Percentiles rank a stretch among this genome's conserved stretches.
phyloP scores from a whole-genome alignment of 208 protist species.

The Leishmania mexicana region DNA sequence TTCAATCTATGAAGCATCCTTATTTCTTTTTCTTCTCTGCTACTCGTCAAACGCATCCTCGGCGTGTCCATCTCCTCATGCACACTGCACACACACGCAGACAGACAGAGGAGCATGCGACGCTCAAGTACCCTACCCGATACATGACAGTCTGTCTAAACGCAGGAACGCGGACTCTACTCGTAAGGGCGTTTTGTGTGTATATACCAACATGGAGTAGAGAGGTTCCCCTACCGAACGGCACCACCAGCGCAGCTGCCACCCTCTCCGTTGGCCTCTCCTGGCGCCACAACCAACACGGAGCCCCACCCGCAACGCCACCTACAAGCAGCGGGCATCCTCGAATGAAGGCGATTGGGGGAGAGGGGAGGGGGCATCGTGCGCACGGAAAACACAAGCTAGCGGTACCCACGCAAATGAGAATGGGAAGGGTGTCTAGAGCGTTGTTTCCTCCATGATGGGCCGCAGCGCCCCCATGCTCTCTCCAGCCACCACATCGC shows the following conservation, averaged over 20 bases:
- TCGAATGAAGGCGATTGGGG: neutral
- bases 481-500: constrained; percentile 88
- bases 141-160: neutral
- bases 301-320: neutral
- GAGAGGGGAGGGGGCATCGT: neutral
- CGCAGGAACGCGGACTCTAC: neutral
- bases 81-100: neutral
- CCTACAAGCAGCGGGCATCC: neutral
- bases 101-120: neutral
- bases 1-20: neutral
- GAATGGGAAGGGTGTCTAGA: constrained; percentile 16
- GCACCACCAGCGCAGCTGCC: neutral
- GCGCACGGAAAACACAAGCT: neutral
- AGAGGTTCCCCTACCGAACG: neutral
- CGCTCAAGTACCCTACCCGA: neutral
- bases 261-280: neutral
- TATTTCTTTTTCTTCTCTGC: neutral
- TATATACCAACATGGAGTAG: neutral
- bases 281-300: neutral
- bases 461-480: constrained; percentile 86
- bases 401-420: neutral
- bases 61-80: no score
- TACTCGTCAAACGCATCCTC: neutral
- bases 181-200: neutral
- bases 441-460: constrained; percentile 69